phyloP scores from a whole-genome alignment of 805 yeast species.

The Candida saitoana region DNA sequence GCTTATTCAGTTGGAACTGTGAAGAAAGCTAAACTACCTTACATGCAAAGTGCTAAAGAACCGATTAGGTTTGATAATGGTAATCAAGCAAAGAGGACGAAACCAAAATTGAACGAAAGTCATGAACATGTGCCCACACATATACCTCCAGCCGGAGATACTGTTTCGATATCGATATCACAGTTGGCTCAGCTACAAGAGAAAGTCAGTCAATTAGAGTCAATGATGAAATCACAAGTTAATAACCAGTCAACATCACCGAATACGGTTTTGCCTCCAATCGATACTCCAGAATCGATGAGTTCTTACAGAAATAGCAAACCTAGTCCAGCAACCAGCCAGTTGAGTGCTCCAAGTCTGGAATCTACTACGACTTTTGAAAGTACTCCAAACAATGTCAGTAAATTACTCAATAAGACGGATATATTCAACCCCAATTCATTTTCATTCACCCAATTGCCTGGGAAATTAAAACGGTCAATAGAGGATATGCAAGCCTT shows the following conservation, averaged over 20 bases:
- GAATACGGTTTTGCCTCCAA: not conserved
- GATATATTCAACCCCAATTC: not conserved
- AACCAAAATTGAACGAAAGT: not conserved
- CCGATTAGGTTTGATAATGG: slow-evolving; percentile 8
- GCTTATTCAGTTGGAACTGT: not conserved
- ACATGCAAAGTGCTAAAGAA: slow-evolving; percentile 10
- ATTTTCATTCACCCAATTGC: not conserved
- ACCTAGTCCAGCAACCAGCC: not conserved
- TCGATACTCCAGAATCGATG: not conserved
- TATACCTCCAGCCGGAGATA: not conserved
- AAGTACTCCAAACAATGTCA: not conserved
- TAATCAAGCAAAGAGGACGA: not conserved
- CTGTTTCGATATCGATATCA: slow-evolving; percentile 5
- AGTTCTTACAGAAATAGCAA: not conserved
- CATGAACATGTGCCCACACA: not conserved
- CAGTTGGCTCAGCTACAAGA: not conserved
- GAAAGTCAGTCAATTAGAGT: not conserved
- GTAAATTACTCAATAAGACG: not conserved
- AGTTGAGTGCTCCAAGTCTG: not conserved
- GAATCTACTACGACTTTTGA: not conserved
- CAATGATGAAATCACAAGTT: not conserved
- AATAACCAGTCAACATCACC: not conserved
- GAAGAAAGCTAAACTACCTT: slow-evolving; percentile 6
- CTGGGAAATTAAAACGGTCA: not conserved
- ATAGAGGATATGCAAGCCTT: not conserved